Base-by-base conservation (phyloP, 2,329 filamentous ascomycete species). In the Clarireedia hainanense region DNA sequence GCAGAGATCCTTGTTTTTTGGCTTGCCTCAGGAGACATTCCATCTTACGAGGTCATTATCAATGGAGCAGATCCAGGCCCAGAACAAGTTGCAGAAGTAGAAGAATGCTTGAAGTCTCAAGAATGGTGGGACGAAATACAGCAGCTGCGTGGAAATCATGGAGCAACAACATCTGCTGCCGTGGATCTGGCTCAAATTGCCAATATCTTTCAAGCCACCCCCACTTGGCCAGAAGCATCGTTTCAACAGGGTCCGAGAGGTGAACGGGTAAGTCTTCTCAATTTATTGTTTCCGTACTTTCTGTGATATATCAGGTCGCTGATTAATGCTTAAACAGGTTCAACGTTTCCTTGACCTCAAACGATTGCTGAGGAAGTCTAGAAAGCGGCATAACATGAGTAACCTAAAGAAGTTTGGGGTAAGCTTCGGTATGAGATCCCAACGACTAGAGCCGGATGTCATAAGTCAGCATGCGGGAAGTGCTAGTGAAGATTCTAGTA, bases 121-220 rank as follows among this genome's bases (percentile, higher is more conserved):
- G 81, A 85, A 34, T 95, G 90, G 90, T 95, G 90, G 90, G 78
- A 85, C 49, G 85, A 91, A 43, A 73, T 94, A 4, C 83, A 86
- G 62, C 75, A 72, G 45, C 70, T 80, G 10, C 74, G 80, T 27
- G 76, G 76, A 26, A 67, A 68, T 7, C 59, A 65, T 12, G 66
- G 62, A 6, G 40, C 51, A 14, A 59, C 67, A 46, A 69, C 71
- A 12, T 70, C 68, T n/a, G 73, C 77, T 59, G 20, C 37, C 2
- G 46, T 26, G 17, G 72, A 76, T 55, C 57, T 76, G 15, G 69
- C 71, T n/a, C 69, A 75, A 34, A 70, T 75, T 30, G 70, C 71
- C 15, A 72, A 72, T 42, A 68, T 78, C 15, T 69, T 78, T 3
- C 61, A 60, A 47, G 68, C 69, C 34, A 67, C 73, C 20, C 68